Conservation (phyloP, 257 asterid genomes). For the Przewalskia tangutica region DNA sequence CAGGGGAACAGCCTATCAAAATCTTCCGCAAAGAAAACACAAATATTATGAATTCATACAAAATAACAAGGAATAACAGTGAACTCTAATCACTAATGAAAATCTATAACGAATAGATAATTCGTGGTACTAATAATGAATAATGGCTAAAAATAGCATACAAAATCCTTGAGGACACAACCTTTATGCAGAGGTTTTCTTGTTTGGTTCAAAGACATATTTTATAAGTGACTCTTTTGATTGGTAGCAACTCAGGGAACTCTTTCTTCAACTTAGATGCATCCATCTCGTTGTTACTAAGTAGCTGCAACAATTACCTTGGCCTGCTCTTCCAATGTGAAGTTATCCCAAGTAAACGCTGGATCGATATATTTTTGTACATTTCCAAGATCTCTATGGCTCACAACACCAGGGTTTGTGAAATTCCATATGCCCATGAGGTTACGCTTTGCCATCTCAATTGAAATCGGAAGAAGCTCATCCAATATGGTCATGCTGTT, state of each 20-base stretch:
- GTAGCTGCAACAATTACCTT: constrained; percentile 17
- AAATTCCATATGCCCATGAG: constrained; percentile 15
- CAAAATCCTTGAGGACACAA: not conserved
- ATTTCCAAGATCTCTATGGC: constrained; percentile 16
- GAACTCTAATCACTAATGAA: not conserved
- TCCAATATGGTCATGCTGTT: constrained; percentile 16
- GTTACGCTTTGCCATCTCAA: constrained; percentile 19
- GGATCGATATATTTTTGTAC: constrained; percentile 15
- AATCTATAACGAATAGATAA: not conserved
- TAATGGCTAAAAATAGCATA: not conserved
- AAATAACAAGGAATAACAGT: not conserved
- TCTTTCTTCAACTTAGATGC: constrained; percentile 20
- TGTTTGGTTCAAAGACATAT: constrained; percentile 18
- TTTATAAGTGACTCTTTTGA: constrained; percentile 17
- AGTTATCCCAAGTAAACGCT: constrained; percentile 9
- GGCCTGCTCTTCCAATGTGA: constrained; percentile 18
- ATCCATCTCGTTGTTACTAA: constrained; percentile 19
- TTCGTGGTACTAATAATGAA: not conserved
- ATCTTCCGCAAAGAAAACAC: not conserved
- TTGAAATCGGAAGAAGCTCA: constrained; percentile 19
- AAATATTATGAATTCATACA: not conserved
- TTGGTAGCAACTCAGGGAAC: constrained; percentile 9
- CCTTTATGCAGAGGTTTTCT: constrained; percentile 7
- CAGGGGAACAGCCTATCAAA: not conserved
- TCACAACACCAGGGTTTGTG: constrained; percentile 16